Base-by-base conservation (phyloP, 371 early-diverging fungal species). In the Dentiscutata heterogama region DNA sequence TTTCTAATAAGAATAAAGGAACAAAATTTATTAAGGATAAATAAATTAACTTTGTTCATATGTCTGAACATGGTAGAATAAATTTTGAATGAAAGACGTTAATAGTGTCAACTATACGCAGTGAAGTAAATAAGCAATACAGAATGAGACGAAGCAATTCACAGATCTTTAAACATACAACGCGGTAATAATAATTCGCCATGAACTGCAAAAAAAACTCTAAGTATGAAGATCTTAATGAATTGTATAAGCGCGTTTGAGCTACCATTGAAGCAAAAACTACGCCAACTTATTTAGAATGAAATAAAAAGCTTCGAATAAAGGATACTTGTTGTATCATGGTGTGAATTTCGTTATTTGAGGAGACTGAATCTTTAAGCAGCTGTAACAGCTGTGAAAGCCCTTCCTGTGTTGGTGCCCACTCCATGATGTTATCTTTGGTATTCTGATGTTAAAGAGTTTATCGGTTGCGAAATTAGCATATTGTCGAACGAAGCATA, bases 301-400 rank as follows among this genome's bases (percentile, higher is more conserved):
- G 8, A 42, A 53, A 53, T 1, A 54, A 72, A n/a, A 72, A 22
- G 10, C 18, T 61, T 50, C 54, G 18, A 7, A 42, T n/a, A 79
- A 70, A 65, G 61, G 73, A 67, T 91, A 90, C 91, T 89, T 89
- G 87, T 85, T 89, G 88, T 82, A 91, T 88, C 84, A 86, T 85
- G 75, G 85, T 88, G 87, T 93, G 93, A 58, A 93, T 88, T 64
- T 82, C 86, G 83, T 90, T 91, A 87, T 92, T 90, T 58, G 86
- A 71, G 71, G 89, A 86, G 80, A 86, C 87, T 80, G 91, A 89
- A 86, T 90, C 90, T 82, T 86, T 85, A n/a, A 94, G 88, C 78
- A 93, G 90, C 84, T 89, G 88, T 64, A 90, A 86, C 61, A 94
- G 90, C 88, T 91, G 90, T 78, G 84, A 80, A 72, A 95, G 89